Percentiles rank a stretch among this genome's conserved stretches.
These are phyloP conservation scores for Aspergillus hortae DNA, from an alignment of 2,329 filamentous ascomycete genomes.

Conservation along the genomic window DNA sequence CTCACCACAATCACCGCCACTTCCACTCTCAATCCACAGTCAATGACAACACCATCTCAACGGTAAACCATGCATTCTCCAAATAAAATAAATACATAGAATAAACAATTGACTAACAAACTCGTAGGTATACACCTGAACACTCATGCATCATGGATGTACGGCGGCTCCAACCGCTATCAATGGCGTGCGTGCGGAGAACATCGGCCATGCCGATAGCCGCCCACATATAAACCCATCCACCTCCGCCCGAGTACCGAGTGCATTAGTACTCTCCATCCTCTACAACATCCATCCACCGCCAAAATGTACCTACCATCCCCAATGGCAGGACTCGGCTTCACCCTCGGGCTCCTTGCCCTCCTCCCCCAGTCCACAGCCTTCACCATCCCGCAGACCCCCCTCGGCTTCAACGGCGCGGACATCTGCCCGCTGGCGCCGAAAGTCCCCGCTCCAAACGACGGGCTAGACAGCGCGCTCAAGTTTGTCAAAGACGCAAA, in stretches of 20 bases:
- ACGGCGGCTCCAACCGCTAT: background rate
- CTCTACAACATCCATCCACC: background rate
- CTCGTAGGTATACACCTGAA: no score
- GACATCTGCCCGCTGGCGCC: constrained; percentile 26
- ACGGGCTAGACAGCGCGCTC: constrained; percentile 26
- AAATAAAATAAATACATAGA: no score
- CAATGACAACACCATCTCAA: no score
- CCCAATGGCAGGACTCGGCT: background rate
- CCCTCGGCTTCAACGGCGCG: background rate
- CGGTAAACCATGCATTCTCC: no score
- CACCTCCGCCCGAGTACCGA: background rate
- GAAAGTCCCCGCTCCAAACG: constrained; percentile 23
- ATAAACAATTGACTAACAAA: no score
- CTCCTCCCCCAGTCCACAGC: constrained; percentile 8
- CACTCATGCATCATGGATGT: background rate
- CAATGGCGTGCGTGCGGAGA: background rate
- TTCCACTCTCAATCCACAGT: no score
- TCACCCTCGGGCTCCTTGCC: constrained; percentile 6
- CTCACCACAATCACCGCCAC: no score
- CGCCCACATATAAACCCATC: background rate
- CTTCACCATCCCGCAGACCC: constrained; percentile 24
- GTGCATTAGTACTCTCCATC: background rate
- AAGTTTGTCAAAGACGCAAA: constrained; percentile 27
- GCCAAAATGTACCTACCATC: background rate
- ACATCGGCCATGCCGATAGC: background rate